Evolutionary conservation across 73 alveolate genomes (phyloP).

Genomic region (Effrenium voratum): DNA sequence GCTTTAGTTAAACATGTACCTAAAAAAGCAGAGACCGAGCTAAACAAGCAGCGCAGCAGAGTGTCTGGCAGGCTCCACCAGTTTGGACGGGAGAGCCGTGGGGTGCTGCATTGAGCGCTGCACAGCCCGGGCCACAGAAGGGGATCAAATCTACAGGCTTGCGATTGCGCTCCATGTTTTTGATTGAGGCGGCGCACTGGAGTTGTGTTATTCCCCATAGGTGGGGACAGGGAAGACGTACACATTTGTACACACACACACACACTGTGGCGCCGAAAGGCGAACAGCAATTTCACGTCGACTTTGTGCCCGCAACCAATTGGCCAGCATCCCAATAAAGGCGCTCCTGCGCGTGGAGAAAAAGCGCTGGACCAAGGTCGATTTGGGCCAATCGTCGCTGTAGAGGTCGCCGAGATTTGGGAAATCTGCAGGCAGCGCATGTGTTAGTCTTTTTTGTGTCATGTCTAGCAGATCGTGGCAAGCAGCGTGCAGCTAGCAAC

Average conservation of each 20-base stretch:
- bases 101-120: conserved; percentile 62
- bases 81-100: conserved; percentile 75
- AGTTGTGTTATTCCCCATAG: conserved; percentile 56
- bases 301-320: conserved; percentile 47
- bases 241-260: too few species aligned
- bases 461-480: too few species aligned
- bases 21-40: background rate
- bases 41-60: background rate
- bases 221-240: background rate
- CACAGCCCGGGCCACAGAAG: conserved; percentile 36
- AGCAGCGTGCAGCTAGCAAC: too few species aligned
- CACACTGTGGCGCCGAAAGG: background rate
- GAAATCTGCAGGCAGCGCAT: conserved; percentile 67
- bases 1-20: background rate
- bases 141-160: background rate
- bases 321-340: conserved; percentile 10
- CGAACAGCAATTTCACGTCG: conserved; percentile 92
- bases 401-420: conserved; percentile 88
- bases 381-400: conserved; percentile 92
- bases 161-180: background rate
- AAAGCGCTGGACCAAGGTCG: background rate
- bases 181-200: conserved; percentile 60
- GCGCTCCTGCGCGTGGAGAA: background rate
- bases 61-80: conserved; percentile 37
- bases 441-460: too few species aligned